Evolutionary conservation across 2,329 filamentous ascomycete species (phyloP).

Genomic region (Aspergillus novoparasiticus): DNA sequence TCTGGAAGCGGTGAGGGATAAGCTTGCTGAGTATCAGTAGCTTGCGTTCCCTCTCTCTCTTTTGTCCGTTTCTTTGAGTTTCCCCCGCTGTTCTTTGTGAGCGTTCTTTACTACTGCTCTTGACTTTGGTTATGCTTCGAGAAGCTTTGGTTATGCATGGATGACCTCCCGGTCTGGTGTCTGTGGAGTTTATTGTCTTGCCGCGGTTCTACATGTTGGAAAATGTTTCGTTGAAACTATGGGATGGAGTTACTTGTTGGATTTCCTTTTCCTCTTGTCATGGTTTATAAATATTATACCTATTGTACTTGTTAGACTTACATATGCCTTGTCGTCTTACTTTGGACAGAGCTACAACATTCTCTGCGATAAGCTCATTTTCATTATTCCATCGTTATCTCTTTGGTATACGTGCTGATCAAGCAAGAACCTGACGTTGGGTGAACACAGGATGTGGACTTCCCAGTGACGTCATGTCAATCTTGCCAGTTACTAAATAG

Average conservation of each 20-base stretch:
- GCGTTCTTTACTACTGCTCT: background rate
- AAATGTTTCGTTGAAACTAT: background rate
- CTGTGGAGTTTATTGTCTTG: conserved; percentile 5
- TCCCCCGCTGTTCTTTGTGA: background rate
- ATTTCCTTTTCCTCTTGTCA: background rate
- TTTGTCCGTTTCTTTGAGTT: background rate
- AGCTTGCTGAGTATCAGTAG: conserved; percentile 51
- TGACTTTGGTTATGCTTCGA: background rate
- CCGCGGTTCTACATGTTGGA: background rate
- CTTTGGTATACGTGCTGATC: background rate
- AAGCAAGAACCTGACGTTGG: background rate
- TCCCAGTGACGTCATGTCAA: background rate
- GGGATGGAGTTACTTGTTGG: background rate
- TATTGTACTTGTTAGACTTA: background rate
- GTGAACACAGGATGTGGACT: too few relatives aligned
- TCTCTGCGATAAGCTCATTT: background rate
- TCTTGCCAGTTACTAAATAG: background rate
- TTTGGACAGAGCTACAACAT: background rate
- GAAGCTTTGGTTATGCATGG: conserved; percentile 2
- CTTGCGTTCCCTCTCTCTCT: background rate
- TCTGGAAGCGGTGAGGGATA: conserved; percentile 58
- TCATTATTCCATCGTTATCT: background rate
- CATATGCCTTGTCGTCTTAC: background rate
- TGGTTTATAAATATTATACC: conserved; percentile 1
- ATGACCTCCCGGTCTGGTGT: conserved; percentile 8